Percentiles rank a stretch among this genome's conserved stretches.
Evolutionary conservation across 352 stramenopile species (phyloP).

Genomic region (Thalassiosira oceanica): DNA sequence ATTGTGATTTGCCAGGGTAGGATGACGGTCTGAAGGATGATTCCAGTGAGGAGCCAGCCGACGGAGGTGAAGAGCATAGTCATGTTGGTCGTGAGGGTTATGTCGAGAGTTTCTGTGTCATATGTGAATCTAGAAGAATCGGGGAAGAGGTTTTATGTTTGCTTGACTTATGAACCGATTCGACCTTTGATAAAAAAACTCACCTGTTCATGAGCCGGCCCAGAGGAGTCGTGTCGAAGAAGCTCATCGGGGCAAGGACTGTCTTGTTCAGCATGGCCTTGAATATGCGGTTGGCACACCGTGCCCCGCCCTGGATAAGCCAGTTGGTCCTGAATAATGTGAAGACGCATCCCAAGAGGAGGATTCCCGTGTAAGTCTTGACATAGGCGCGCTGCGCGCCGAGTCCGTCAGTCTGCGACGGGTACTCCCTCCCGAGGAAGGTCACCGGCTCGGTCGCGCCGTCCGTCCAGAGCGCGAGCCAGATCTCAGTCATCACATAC

Average conservation of each 20-base stretch:
- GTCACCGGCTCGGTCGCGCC: constrained; percentile 34
- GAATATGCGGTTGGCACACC: constrained; percentile 62
- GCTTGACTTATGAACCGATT: too few species aligned
- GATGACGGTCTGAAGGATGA: constrained; percentile 70
- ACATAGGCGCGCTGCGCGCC: constrained; percentile 65
- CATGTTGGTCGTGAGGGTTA: constrained; percentile 75
- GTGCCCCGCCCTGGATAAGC: constrained; percentile 58
- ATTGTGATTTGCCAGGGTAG: constrained; percentile 66
- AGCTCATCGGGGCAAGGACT: constrained; percentile 62
- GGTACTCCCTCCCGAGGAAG: constrained; percentile 54
- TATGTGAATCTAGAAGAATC: too few species aligned
- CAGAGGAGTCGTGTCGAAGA: constrained; percentile 78
- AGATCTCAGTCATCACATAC: constrained; percentile 77
- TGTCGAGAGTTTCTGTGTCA: constrained; percentile 80
- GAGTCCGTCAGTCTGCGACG: constrained; percentile 56
- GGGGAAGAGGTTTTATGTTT: too few species aligned
- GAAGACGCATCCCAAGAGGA: constrained; percentile 46
- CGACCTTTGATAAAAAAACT: too few species aligned
- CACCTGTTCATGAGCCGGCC: constrained; percentile 82
- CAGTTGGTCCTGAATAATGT: constrained; percentile 54
- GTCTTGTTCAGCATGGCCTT: constrained; percentile 51
- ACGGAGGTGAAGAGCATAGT: constrained; percentile 74
- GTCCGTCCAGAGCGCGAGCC: constrained; percentile 73
- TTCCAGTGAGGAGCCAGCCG: constrained; percentile 67
- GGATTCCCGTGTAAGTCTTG: constrained; percentile 45